Percentiles rank a stretch among this genome's conserved stretches.
Conservation (phyloP, 768 basidiomycete genomes). For the Boletus vermiculosoides region DNA sequence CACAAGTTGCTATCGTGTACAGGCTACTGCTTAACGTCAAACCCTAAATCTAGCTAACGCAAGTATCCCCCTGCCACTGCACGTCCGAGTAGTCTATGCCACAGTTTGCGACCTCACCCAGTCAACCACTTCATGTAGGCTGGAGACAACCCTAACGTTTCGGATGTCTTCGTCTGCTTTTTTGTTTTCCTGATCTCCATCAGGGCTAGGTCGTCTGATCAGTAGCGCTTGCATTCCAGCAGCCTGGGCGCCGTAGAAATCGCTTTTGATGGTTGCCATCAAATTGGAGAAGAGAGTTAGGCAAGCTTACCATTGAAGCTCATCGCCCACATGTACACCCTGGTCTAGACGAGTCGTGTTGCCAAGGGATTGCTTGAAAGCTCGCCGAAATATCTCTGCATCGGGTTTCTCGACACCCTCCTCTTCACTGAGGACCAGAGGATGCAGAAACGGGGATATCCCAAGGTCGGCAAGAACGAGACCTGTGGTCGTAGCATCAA, state of each 20-base stretch:
- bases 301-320: slow-evolving; percentile 55
- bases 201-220: slow-evolving; percentile 48
- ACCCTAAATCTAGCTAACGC: background rate
- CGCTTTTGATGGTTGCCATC: slow-evolving; percentile 40
- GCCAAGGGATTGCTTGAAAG: slow-evolving; percentile 24
- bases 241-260: slow-evolving; percentile 58
- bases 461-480: slow-evolving; percentile 59
- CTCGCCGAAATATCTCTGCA: slow-evolving; percentile 52
- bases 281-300: background rate
- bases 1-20: background rate
- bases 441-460: slow-evolving; percentile 46
- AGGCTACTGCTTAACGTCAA: background rate
- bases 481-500: slow-evolving; percentile 31
- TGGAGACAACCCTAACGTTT: slow-evolving; percentile 39
- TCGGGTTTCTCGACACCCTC: slow-evolving; percentile 70
- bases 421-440: slow-evolving; percentile 68
- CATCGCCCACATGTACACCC: slow-evolving; percentile 75
- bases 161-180: slow-evolving; percentile 43
- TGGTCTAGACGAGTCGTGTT: slow-evolving; percentile 26
- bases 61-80: background rate
- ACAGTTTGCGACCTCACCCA: slow-evolving; percentile 32
- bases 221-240: slow-evolving; percentile 60
- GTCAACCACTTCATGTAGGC: slow-evolving; percentile 36
- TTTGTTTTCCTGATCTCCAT: slow-evolving; percentile 47
- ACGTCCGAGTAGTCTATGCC: background rate